Conservation (phyloP, 345 rosid genomes). For the Populus pruinosa region DNA sequence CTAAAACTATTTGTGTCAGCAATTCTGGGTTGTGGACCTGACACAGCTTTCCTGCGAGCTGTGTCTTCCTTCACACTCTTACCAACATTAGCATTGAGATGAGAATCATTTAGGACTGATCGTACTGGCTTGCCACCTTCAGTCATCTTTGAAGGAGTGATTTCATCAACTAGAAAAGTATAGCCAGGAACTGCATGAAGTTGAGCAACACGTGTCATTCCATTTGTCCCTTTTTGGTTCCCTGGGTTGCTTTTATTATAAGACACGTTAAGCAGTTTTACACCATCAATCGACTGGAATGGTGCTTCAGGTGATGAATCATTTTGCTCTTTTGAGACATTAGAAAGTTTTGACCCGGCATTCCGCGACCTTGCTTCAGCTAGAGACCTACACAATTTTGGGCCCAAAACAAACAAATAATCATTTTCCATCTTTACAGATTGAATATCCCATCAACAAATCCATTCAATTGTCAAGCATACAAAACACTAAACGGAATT, state of each 20-base stretch:
- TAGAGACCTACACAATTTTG: constrained; percentile 37
- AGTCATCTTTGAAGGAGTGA: constrained; percentile 18
- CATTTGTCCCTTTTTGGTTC: constrained; percentile 42
- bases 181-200: constrained; percentile 47
- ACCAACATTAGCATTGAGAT: constrained; percentile 12
- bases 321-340: constrained; percentile 24
- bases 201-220: constrained; percentile 42
- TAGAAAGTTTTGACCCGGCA: constrained; percentile 19
- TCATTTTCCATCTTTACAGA: neutral
- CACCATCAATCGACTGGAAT: constrained; percentile 34
- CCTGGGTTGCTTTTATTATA: constrained; percentile 36
- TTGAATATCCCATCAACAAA: neutral
- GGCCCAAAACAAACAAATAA: neutral
- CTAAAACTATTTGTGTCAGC: constrained; percentile 11
- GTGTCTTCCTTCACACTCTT: constrained; percentile 26
- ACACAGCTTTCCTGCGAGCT: constrained; percentile 22
- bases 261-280: constrained; percentile 51
- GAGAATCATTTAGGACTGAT: constrained; percentile 27
- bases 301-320: constrained; percentile 37
- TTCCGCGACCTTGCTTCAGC: constrained; percentile 28
- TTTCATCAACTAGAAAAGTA: constrained; percentile 44
- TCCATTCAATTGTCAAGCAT: neutral
- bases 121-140: constrained; percentile 29
- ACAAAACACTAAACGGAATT: neutral
- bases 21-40: constrained; percentile 27